Base-by-base conservation (phyloP, 495 filamentous ascomycete genomes). In the Tuber microsphaerosporum region DNA sequence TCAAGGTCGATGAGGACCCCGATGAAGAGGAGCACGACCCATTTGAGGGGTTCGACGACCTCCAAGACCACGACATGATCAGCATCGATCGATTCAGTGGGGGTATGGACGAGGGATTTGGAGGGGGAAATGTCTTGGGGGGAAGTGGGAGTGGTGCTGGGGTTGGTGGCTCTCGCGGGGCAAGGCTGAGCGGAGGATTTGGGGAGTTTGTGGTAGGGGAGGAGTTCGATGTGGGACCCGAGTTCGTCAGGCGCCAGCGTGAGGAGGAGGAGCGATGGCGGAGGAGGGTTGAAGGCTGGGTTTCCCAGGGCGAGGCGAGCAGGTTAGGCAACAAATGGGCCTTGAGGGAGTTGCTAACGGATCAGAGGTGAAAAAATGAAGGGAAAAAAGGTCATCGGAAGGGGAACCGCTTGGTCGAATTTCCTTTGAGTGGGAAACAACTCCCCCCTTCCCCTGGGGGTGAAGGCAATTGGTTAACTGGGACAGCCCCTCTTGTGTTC, bases 171-270 rank as follows among this genome's bases (percentile, higher is more conserved):
- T 72, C 78, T 20, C 76, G 79, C 45, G 81, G 80, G 6, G 71
- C 74, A 9, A 76, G 80, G 43, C 69, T 82, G 46, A 82, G 76
- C 43, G 80, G 80, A 39, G 81, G 78, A 26, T 81, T 81, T 70
- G 81, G 81, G 37, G 81, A 83, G 46, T 83, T 82, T 37, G 78
- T 93, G 43, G 92, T 96, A 41, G 93, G 93, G 19, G 95, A 99
- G 84, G 95, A 98, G 83, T 99, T 98, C 82, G 95, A 99, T 83
- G 92, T 99, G 70, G 95, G 95, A 1, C 96, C 96, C 8, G 92
- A 94, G 84, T 99, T 97, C 82, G 91, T 98, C 71, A 88, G 90
- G 77, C 88, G 93, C 56, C 94, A 97, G 83, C 85, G 92, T 73
- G 93, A 93, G 75, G 95, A 98, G 84, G 95, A 99, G 84, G 91